phyloP scores from a whole-genome alignment of 108 stramenopile genomes.

The Tribonema minus region DNA sequence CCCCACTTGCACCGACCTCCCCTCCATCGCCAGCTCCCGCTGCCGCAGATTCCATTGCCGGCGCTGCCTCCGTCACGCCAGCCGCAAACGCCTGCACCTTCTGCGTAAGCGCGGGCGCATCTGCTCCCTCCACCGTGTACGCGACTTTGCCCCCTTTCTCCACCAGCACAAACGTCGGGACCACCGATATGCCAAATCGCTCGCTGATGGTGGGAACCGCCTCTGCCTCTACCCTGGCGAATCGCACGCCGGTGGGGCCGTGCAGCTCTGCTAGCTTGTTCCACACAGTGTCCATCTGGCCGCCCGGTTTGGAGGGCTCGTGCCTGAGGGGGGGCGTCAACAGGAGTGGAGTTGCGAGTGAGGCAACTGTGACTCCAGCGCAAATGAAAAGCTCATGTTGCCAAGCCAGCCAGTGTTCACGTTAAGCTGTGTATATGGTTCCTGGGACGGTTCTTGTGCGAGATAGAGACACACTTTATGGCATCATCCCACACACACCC shows the following conservation, averaged over 20 bases:
- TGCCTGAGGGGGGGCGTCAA: conserved; percentile 3
- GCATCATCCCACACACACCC: too few species aligned
- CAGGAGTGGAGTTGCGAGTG: too few species aligned
- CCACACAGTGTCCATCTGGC: conserved; percentile 42
- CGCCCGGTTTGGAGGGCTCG: conserved; percentile 43
- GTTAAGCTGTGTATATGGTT: too few species aligned
- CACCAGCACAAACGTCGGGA: conserved; percentile 80
- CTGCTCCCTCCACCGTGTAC: conserved; percentile 79
- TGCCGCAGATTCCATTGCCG: background rate
- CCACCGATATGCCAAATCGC: conserved; percentile 65
- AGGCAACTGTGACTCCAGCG: too few species aligned
- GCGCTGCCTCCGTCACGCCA: too few species aligned
- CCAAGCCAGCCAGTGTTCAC: too few species aligned
- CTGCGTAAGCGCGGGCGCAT: conserved; percentile 61
- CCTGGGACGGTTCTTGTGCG: too few species aligned
- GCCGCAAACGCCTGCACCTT: conserved; percentile 26
- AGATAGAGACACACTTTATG: too few species aligned
- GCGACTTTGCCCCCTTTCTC: conserved; percentile 46
- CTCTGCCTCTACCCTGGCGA: conserved; percentile 69
- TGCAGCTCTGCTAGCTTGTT: conserved; percentile 19
- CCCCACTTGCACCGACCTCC: background rate
- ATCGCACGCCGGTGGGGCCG: background rate
- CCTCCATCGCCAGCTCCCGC: background rate
- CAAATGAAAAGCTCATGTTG: too few species aligned
- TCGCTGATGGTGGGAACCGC: conserved; percentile 52